Percentiles rank a stretch among this genome's conserved stretches.
Conservation (phyloP, 1,284 basidiomycete genomes). For the Puccinia horiana region DNA sequence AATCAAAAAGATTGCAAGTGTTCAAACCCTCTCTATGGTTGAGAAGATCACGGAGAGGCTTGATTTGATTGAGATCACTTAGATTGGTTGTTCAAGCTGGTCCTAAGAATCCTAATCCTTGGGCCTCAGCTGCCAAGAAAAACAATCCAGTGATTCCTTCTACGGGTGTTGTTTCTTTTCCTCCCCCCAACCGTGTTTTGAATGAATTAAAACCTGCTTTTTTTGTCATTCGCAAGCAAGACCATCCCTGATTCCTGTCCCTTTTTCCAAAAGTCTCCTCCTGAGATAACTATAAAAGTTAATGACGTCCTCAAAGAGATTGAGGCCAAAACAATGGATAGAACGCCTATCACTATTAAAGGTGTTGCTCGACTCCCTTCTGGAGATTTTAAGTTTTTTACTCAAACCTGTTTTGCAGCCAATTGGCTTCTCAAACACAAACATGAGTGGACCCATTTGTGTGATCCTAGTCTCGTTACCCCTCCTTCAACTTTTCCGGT, state of each 20-base stretch:
- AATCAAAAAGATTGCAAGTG: too few relatives aligned
- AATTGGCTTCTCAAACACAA: too few relatives aligned
- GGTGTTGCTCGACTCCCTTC: not conserved
- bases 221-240: slow-evolving; percentile 2
- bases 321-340: not conserved
- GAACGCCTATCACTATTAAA: not conserved
- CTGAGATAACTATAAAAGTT: not conserved
- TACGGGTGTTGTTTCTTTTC: not conserved
- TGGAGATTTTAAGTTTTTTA: not conserved
- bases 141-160: not conserved
- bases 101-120: too few relatives aligned
- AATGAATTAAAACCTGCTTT: not conserved
- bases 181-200: not conserved
- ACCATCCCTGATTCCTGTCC: not conserved
- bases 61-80: not conserved
- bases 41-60: not conserved
- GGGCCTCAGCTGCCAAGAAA: too few relatives aligned
- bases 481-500: not conserved
- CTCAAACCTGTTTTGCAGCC: too few relatives aligned
- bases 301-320: not conserved
- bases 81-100: too few relatives aligned
- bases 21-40: too few relatives aligned
- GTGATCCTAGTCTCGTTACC: not conserved
- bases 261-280: not conserved
- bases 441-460: not conserved